Conservation (phyloP, 805 yeast species). For the Cyberlindnera maclurae region DNA sequence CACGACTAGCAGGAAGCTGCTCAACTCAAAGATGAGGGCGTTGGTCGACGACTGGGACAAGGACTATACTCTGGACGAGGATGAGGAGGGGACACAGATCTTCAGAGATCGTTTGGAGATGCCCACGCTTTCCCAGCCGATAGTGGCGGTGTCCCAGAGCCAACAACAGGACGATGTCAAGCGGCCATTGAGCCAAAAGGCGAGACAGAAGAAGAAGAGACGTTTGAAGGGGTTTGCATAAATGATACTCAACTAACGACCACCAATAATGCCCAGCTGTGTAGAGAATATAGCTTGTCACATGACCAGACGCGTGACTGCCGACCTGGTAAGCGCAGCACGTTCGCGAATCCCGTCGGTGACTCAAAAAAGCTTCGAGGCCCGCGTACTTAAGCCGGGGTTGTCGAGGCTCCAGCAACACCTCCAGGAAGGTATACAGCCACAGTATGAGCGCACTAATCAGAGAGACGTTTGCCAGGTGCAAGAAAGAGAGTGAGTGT, state of each 20-base stretch:
- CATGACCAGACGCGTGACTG: too few relatives aligned
- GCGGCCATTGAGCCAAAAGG: constrained; percentile 2
- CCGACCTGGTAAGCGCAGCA: too few relatives aligned
- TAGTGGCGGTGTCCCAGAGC: constrained; percentile 16
- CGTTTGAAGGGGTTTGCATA: constrained; percentile 19
- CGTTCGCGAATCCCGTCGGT: too few relatives aligned
- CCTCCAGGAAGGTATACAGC: not conserved
- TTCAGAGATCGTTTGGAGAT: constrained; percentile 1
- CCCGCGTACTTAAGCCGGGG: too few relatives aligned
- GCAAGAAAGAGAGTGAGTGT: constrained; percentile 40
- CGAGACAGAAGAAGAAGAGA: constrained; percentile 13
- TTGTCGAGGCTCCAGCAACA: too few relatives aligned
- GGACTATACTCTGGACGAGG: constrained; percentile 10
- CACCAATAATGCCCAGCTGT: too few relatives aligned
- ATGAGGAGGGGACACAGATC: constrained; percentile 3
- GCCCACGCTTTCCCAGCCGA: constrained; percentile 8
- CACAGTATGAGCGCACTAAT: constrained; percentile 31
- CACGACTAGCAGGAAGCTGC: not conserved
- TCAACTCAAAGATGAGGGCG: constrained; percentile 1
- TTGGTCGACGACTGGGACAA: constrained; percentile 17
- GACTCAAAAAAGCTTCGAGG: not conserved
- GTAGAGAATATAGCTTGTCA: too few relatives aligned
- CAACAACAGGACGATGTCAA: constrained; percentile 3
- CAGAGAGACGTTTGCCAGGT: constrained; percentile 52
- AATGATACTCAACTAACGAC: too few relatives aligned